Conservation (phyloP, 768 basidiomycete genomes). For the Hebeloma cylindrosporum region DNA sequence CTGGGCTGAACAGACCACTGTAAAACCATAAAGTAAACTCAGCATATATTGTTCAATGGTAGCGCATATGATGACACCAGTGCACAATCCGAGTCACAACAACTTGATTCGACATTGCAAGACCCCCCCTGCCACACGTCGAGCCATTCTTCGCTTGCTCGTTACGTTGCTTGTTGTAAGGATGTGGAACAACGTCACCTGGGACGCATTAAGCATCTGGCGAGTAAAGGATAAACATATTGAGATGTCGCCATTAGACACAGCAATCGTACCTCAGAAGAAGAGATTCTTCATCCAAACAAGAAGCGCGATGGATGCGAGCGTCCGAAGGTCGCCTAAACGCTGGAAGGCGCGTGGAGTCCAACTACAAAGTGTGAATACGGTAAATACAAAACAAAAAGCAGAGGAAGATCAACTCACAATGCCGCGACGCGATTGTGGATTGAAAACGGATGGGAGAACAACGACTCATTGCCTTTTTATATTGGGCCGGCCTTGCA, state of each 20-base stretch:
- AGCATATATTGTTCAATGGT: too few relatives aligned
- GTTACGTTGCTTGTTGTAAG: slow-evolving; percentile 73
- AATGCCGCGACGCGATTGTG: background rate
- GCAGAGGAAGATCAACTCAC: background rate
- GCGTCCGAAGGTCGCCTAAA: slow-evolving; percentile 54
- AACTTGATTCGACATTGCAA: slow-evolving; percentile 15
- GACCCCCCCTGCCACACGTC: slow-evolving; percentile 56
- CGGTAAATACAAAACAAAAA: slow-evolving; percentile 1
- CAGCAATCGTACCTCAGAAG: slow-evolving; percentile 44
- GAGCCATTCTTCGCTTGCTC: slow-evolving; percentile 72
- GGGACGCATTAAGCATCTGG: slow-evolving; percentile 25
- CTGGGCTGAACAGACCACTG: too few relatives aligned
- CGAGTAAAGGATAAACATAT: background rate
- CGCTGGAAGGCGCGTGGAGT: slow-evolving; percentile 47
- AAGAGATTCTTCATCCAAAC: slow-evolving; percentile 58
- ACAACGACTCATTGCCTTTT: slow-evolving; percentile 8
- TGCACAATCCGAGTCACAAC: slow-evolving; percentile 9
- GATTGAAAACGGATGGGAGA: slow-evolving; percentile 4
- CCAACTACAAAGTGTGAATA: slow-evolving; percentile 13
- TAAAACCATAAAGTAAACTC: too few relatives aligned
- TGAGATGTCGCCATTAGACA: background rate
- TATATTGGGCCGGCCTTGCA: slow-evolving; percentile 6
- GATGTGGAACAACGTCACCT: slow-evolving; percentile 60
- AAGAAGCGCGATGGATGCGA: slow-evolving; percentile 78
- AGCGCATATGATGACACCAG: too few relatives aligned